Evolutionary conservation across 2,329 filamentous ascomycete genomes (phyloP), one percentile per base, ranked within the genome.

Genomic region (Pestalotiopsis sp.): DNA sequence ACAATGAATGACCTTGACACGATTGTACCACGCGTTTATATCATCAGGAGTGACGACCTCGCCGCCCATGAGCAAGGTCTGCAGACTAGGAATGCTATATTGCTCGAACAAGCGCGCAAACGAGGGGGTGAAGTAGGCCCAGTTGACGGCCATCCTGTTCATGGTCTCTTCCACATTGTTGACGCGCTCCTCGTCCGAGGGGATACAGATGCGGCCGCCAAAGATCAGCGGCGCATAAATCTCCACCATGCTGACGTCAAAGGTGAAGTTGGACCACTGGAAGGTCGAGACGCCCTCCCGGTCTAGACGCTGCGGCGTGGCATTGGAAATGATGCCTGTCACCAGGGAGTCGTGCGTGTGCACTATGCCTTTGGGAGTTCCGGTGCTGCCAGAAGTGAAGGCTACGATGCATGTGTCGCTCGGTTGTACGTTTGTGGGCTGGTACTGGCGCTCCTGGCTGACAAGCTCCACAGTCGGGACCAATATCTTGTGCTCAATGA

Each of bases 301-400:
- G n/a, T 62, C 59, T 14, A 62, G 27, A 62, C 36, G 11, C 31
- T 62, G 59, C 59, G 59, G 59, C 6, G 59, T 62, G 59, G 59
- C 59, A 20, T 62, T 62, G 36, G 59, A 62, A 39, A 62, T 14
- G 36, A 62, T 62, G 17, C 59, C 59, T 36, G 59, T 62, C 36
- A 62, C 59, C 14, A 62, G n/a, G 20, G 59, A 62, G 11, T 65
- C 9, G 52, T 68, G 67, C 2, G 27, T 70, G 17, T 77, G 70
- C 25, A 85, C 78, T 14, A 86, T 83, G 45, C 85, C 85, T 76
- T 87, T 87, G 2, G 85, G 85, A 41, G 77, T 77, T 4, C 85
- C 85, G 0, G 85, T 86, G n/a, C 82, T 85, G 17, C 85, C 85
- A 17, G 84, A 86, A 20, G 85, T 87, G 72, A 86, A 87, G 74